phyloP scores from a whole-genome alignment of 179 eudicot genomes.

The Silene coronaria region DNA sequence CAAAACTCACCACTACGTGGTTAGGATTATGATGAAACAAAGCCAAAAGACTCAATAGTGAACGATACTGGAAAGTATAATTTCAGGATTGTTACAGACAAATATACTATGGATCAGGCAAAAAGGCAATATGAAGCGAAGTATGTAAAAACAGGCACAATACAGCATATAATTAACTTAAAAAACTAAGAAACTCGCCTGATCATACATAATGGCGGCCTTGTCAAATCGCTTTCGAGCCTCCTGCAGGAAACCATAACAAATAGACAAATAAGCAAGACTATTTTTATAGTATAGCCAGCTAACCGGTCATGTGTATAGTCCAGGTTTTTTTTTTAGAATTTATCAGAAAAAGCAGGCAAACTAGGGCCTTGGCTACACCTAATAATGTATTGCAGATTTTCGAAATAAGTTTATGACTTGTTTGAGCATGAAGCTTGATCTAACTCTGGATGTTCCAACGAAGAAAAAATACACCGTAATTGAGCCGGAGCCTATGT shows the following conservation, averaged over 20 bases:
- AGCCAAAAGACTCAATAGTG: neutral
- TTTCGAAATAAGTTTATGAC: neutral
- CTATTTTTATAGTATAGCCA: neutral
- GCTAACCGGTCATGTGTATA: neutral
- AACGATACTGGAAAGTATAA: neutral
- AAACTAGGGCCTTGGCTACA: neutral
- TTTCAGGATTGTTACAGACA: neutral
- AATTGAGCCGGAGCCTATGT: neutral
- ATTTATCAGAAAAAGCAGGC: neutral
- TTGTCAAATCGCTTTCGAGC: conserved; percentile 95
- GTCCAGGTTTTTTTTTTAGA: neutral
- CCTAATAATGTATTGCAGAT: neutral
- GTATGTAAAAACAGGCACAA: neutral
- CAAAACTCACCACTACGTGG: neutral
- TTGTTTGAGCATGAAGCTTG: neutral
- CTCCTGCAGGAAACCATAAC: conserved; percentile 50
- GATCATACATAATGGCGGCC: conserved; percentile 64
- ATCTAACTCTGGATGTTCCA: neutral
- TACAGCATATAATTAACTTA: neutral
- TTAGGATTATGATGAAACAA: neutral
- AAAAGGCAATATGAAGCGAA: neutral
- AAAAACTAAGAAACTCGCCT: conserved; percentile 38
- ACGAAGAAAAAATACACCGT: neutral
- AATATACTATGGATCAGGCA: neutral
- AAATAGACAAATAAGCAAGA: conserved; percentile 10